Evolutionary conservation across 1,139 yeast species (phyloP), one percentile per base, ranked within the genome.

Genomic region (Debaryomyces sp.): DNA sequence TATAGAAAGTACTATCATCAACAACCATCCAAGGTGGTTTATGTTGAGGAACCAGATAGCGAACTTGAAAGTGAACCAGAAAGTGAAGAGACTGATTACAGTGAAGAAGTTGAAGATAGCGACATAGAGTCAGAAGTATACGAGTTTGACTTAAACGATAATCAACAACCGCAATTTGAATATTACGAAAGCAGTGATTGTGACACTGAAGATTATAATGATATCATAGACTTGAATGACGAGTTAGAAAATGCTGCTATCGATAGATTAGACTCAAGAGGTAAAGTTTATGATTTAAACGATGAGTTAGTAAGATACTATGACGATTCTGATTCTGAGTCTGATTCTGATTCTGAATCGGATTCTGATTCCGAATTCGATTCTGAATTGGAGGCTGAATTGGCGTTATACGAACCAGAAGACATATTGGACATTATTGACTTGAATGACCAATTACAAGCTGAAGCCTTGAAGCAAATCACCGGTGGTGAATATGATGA

Each of bases 1-100:
- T 69, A 70, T 54, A 67, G 73, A 61, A 63, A 63, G 39, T 70
- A 71, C 50, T 69, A 66, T 53, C 69, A 68, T 53, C 66, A 63
- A 49, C 73, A 70, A 55, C 75, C 71, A 46, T 59, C 63, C 10
- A 63, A 67, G 44, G 60, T 64, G 47, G 78, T 68, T 12, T 71
- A 61, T 48, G 76, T 73, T 47, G 78, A 73, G 62, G 78, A 73
- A 53, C 78, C 78, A 45, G 71, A 61, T 43, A 59, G 61, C 45
- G 68, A 64, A 43, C 62, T 61, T 41, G 71, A 66, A 26, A 30
- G 26, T 15, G 68, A 64, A 43, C 62, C 61, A 42, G 71, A 66
- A 30, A 30, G 26, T 12, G 35, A 38, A 33, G 49, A 37, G 13
- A 22, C 38, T 12, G 49, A 30, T 13, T 41, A 30, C 37, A 39